These are phyloP conservation scores for Musa balbisiana DNA, from an alignment of 202 grass and related monocot genomes.

Conservation along the genomic window DNA sequence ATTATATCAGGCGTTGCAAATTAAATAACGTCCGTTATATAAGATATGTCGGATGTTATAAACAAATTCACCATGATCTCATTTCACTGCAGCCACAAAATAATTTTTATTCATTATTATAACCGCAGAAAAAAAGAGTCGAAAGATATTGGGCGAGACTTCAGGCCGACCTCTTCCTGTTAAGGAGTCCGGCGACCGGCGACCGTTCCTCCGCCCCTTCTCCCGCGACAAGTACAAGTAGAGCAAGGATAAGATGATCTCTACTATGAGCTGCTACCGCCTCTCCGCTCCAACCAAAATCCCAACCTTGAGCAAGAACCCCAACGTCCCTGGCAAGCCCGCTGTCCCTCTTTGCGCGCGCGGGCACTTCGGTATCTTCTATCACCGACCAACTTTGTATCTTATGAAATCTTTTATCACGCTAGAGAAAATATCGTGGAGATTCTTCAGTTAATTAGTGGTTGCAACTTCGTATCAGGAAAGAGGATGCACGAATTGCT, in stretches of 20 bases:
- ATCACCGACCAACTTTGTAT: too few relatives aligned
- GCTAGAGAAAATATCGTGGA: too few relatives aligned
- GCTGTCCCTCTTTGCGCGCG: not conserved
- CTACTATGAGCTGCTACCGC: not conserved
- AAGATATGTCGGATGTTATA: not conserved
- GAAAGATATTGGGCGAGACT: too few relatives aligned
- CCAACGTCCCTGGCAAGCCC: not conserved
- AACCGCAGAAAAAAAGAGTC: too few relatives aligned
- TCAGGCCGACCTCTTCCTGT: not conserved
- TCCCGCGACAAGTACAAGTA: not conserved
- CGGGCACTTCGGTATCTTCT: not conserved
- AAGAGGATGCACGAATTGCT: not conserved
- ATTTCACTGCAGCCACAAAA: too few relatives aligned
- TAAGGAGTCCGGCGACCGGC: not conserved
- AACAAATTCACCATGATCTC: too few relatives aligned
- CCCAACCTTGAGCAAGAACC: not conserved
- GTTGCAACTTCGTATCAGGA: conserved; percentile 1
- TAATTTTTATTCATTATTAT: too few relatives aligned
- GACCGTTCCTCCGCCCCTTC: not conserved
- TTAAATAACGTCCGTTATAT: not conserved
- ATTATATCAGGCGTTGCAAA: too few relatives aligned
- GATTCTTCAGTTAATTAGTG: too few relatives aligned
- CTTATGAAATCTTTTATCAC: too few relatives aligned
- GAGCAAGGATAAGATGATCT: not conserved
- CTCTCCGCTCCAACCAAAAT: not conserved